Base-by-base conservation (phyloP, 345 rosid species). In the Moringa oleifera region DNA sequence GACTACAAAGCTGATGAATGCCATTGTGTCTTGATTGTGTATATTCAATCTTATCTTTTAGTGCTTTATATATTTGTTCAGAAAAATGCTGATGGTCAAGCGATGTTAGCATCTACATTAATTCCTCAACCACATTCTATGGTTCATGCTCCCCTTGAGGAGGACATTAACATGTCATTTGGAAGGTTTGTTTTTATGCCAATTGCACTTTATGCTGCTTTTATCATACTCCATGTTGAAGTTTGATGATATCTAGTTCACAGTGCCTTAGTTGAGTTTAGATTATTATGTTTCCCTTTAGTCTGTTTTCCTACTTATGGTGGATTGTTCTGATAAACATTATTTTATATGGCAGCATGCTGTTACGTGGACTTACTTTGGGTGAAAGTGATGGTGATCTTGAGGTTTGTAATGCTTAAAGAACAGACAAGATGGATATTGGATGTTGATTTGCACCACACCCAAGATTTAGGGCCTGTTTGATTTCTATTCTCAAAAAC, bases 141-240 rank as follows among this genome's bases (percentile, higher is more conserved):
- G 72, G 55, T 71, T 67, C 80, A 73, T 63, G 84, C 88, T 68
- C 68, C 90, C 57, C 73, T 81, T 53, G 97, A 91, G 62, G 97
- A 89, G 71, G 96, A 95, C 68, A 88, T 87, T 75, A 80, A 87
- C 79, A 75, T 95, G 89, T 91, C 99, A 58, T 95, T 95, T 80
- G 97, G 99, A 84, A 91, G 99, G 99, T 91, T 51, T 53, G 68
- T 65, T 65, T 59, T 60, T n/a, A n/a, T n/a, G n/a, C n/a, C n/a
- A n/a, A n/a, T n/a, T n/a, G n/a, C n/a, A 55, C 45, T 55, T 69
- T 63, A 33, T 33, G 37, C 37, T 33, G 11, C 37, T 33, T 33
- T 33, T 33, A 5, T 11, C 11, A 4, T 4, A 11, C 37, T 11
- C 11, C 6, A 33, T 33, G 5, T 11, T 33, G 37, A 5, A 33